phyloP scores from a whole-genome alignment of 2,329 filamentous ascomycete species.

The Thelonectria blattea region DNA sequence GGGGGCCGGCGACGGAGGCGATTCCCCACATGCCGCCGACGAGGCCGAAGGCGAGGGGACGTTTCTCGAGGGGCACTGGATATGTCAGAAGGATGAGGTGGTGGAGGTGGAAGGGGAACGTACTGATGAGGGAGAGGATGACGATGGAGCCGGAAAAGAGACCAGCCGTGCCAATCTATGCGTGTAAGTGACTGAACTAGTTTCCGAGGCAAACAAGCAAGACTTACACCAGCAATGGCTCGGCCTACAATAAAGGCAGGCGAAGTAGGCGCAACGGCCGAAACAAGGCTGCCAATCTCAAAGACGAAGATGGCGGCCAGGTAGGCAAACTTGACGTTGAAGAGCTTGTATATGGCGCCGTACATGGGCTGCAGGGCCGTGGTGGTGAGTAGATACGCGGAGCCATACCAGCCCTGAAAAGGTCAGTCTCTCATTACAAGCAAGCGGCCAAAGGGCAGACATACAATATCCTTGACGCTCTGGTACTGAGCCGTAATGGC shows the following conservation, averaged over 20 bases:
- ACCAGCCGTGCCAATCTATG: slow-evolving; percentile 55
- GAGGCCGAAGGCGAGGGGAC: slow-evolving; percentile 60
- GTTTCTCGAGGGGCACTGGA: slow-evolving; percentile 58
- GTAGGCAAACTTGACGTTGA: slow-evolving; percentile 55
- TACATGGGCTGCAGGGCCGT: slow-evolving; percentile 58
- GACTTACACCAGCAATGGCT: slow-evolving; percentile 53
- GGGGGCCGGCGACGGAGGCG: slow-evolving; percentile 56
- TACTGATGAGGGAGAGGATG: slow-evolving; percentile 52
- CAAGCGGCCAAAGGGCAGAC: too few relatives aligned
- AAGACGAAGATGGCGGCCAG: slow-evolving; percentile 51
- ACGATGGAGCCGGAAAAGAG: slow-evolving; percentile 58
- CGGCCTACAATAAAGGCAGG: slow-evolving; percentile 58
- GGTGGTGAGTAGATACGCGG: slow-evolving; percentile 55
- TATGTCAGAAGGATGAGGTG: background rate
- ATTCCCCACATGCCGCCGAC: slow-evolving; percentile 64
- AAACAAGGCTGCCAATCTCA: slow-evolving; percentile 52
- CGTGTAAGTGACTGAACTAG: slow-evolving; percentile 12
- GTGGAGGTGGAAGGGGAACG: slow-evolving; percentile 8
- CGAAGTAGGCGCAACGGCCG: slow-evolving; percentile 52
- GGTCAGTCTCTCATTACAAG: too few relatives aligned
- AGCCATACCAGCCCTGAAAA: slow-evolving; percentile 56
- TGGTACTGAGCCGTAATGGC: slow-evolving; percentile 55
- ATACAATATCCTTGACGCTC: slow-evolving; percentile 54
- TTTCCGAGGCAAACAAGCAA: background rate
- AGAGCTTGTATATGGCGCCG: slow-evolving; percentile 57